Base-by-base conservation (phyloP, 768 basidiomycete genomes). In the Xanthoconium purpureum region DNA sequence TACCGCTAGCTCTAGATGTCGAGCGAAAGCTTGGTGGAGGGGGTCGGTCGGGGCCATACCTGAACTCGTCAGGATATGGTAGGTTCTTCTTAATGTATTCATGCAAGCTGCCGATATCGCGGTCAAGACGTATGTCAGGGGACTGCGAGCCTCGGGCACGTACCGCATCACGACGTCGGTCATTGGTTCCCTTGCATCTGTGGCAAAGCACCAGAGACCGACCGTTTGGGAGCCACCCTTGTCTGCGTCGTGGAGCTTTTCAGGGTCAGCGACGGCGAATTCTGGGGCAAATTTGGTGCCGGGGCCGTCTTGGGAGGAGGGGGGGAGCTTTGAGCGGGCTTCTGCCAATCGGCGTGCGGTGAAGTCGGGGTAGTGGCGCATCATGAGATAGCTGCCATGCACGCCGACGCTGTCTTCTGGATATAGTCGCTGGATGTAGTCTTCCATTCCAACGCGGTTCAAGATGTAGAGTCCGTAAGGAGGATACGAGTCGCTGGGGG, bases 381-480 rank as follows among this genome's bases (percentile, higher is more conserved):
- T 81, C 78, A 89, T 88, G 56, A 89, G 76, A 71, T 86, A 88
- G 63, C 75, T 81, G 52, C 84, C 85, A 42, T 80, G 80, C 17
- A 74, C 52, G 70, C 59, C 79, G 59, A 91, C 77, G 57, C 83
- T 83, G 73, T 93, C 91, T 74, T 92, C 89, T 32, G 90, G 88
- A 68, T 85, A 84, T 44, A 93, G 76, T 35, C 80, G 80, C 56
- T 88, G 84, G 54, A 85, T 81, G 67, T 89, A 89, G 66, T 92
- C 91, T 42, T 87, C 84, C 73, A 81, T 85, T 30, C 89, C 89
- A 66, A 86, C 82, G 50, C 91, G 84, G 68, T 93, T 93, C 62
- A 93, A 79, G 57, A 93, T 85, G 68, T 87, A 93, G 64, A 91
- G 85, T 8, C 91, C 91, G 63, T 93, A 92, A 17, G 85, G 86